These are phyloP conservation scores for Clavulina sp. DNA, from an alignment of 768 basidiomycete species.

Conservation along the genomic window DNA sequence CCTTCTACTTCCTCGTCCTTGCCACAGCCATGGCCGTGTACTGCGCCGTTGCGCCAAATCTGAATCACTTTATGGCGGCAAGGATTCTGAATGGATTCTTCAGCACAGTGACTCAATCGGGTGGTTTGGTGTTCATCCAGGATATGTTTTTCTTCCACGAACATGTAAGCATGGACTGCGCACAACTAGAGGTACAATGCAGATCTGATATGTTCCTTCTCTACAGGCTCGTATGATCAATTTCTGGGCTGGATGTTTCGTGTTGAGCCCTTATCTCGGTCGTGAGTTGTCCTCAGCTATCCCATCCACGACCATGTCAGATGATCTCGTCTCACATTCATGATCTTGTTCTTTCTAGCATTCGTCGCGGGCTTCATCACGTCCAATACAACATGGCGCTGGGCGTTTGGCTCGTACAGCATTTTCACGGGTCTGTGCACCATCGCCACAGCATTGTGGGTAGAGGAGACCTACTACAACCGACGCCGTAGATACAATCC, in stretches of 20 bases:
- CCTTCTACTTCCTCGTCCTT: background rate
- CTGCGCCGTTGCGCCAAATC: background rate
- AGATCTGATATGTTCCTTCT: background rate
- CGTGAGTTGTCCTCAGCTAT: no score
- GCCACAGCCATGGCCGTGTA: background rate
- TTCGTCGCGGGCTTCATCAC: background rate
- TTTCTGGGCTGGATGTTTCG: background rate
- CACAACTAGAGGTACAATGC: background rate
- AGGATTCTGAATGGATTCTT: background rate
- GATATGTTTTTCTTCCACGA: background rate
- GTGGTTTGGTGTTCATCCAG: background rate
- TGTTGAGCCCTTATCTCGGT: background rate
- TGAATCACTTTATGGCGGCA: background rate
- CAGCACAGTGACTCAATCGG: background rate
- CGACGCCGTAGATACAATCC: background rate
- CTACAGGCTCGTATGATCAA: background rate
- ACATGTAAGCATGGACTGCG: background rate
- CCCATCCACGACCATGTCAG: background rate
- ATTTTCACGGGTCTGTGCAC: background rate
- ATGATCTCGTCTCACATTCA: background rate
- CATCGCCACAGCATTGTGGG: background rate
- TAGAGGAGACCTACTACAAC: background rate
- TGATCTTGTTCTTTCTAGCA: background rate
- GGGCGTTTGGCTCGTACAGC: background rate
- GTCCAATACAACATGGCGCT: background rate